Evolutionary conservation across 495 filamentous ascomycete species (phyloP).

Genomic region (Pyrenula aspistea): DNA sequence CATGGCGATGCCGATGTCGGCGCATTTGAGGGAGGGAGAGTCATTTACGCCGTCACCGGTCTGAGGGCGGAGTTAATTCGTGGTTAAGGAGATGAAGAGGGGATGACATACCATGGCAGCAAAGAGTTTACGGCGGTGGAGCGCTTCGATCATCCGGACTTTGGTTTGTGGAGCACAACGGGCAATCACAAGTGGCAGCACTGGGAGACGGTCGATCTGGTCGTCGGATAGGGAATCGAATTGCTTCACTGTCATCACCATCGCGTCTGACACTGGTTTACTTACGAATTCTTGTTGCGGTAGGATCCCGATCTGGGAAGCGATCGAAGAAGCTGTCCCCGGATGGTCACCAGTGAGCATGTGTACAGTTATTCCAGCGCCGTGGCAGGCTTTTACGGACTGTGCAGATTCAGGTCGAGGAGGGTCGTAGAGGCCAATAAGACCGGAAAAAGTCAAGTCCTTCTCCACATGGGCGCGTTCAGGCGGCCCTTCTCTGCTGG

Average conservation of each 20-base stretch:
- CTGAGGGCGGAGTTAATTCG: neutral
- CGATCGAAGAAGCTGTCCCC: conserved; percentile 54
- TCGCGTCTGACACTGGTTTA: conserved; percentile 43
- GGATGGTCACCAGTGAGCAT: conserved; percentile 65
- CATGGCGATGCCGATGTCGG: conserved; percentile 83
- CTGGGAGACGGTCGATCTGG: conserved; percentile 53
- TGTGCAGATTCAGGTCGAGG: conserved; percentile 53
- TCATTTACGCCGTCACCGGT: conserved; percentile 91
- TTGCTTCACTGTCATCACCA: conserved; percentile 59
- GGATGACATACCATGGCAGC: conserved; percentile 44
- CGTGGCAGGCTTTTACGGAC: conserved; percentile 37
- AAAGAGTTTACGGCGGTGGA: conserved; percentile 53
- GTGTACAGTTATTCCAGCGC: conserved; percentile 60
- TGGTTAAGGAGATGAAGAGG: neutral
- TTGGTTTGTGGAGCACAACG: conserved; percentile 63
- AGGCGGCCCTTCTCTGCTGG: conserved; percentile 8
- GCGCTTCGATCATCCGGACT: conserved; percentile 65
- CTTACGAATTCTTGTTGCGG: conserved; percentile 40
- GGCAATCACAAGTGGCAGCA: conserved; percentile 57
- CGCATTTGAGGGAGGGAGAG: conserved; percentile 65
- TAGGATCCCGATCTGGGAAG: conserved; percentile 55
- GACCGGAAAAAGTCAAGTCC: conserved; percentile 48
- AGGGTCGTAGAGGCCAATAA: conserved; percentile 65
- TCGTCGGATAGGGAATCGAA: conserved; percentile 54
- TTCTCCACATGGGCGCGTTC: conserved; percentile 47